These are phyloP conservation scores for Entomophthora muscae DNA, from an alignment of 371 early-diverging fungal genomes.

Conservation along the genomic window DNA sequence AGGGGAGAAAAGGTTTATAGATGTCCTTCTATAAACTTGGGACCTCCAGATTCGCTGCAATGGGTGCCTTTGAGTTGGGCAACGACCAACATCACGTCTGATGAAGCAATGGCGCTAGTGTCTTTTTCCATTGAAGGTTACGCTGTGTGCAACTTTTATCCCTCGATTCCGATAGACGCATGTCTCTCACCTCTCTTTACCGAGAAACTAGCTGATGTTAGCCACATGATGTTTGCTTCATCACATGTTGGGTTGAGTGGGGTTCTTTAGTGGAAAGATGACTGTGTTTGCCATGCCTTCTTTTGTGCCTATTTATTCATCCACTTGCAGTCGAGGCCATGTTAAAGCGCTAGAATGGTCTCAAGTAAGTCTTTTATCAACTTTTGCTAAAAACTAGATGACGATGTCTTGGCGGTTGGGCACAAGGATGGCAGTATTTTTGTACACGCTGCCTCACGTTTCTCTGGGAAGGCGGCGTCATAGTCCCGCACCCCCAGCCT, in stretches of 20 bases:
- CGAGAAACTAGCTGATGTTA: background rate
- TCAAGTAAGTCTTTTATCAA: background rate
- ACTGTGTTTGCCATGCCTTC: background rate
- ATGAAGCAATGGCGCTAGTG: background rate
- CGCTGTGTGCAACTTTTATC: background rate
- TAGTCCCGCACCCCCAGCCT: background rate
- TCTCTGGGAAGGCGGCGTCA: background rate
- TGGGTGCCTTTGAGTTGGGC: background rate
- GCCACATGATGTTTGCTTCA: background rate
- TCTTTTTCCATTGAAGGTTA: background rate
- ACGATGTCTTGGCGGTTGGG: background rate
- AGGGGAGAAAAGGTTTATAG: background rate
- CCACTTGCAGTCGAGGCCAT: background rate
- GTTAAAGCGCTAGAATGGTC: background rate
- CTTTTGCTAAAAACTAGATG: background rate
- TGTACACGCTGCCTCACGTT: background rate
- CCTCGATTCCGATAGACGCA: background rate
- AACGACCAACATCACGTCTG: background rate
- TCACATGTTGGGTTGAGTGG: background rate
- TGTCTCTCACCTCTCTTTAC: background rate
- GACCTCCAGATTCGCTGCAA: background rate
- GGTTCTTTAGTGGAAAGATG: background rate
- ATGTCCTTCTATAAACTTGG: background rate
- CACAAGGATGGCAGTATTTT: background rate
- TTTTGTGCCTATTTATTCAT: background rate